phyloP scores from a whole-genome alignment of 2,329 filamentous ascomycete species.

The Myriangium duriaei region DNA sequence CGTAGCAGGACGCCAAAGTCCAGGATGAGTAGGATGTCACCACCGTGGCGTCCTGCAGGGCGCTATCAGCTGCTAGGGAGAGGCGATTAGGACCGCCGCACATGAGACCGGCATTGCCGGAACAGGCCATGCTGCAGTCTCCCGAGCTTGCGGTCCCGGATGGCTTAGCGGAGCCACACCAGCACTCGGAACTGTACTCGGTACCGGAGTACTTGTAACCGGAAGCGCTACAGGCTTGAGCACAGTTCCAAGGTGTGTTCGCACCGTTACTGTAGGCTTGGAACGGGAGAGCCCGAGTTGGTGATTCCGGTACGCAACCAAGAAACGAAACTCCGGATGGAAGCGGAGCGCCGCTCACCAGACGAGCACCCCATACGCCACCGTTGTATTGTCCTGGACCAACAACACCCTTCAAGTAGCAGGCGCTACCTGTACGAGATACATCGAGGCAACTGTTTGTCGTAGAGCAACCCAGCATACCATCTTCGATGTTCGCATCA shows the following conservation, averaged over 20 bases:
- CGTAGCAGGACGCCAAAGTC: conserved; percentile 15
- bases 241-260: conserved; percentile 22
- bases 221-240: conserved; percentile 17
- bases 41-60: conserved; percentile 12
- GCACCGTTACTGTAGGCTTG: conserved; percentile 16
- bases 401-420: conserved; percentile 21
- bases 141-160: conserved; percentile 11
- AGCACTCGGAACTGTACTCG: conserved; percentile 22
- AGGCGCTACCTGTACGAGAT: conserved; percentile 19
- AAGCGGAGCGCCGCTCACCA: conserved; percentile 2
- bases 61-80: conserved; percentile 19
- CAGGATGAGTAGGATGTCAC: conserved; percentile 16
- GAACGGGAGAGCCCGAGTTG: conserved; percentile 14
- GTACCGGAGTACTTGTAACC: conserved; percentile 24
- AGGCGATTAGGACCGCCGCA: conserved; percentile 22
- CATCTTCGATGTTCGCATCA: conserved; percentile 16
- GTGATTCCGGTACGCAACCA: conserved; percentile 20
- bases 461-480: conserved; percentile 21
- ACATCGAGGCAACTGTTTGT: conserved; percentile 22
- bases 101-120: conserved; percentile 20
- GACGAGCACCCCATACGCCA: conserved; percentile 17
- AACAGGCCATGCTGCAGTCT: conserved; percentile 17
- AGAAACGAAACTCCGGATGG: conserved; percentile 13
- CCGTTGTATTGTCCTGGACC: conserved; percentile 14
- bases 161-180: conserved; percentile 20